phyloP scores from a whole-genome alignment of 371 early-diverging fungal genomes.

The Encephalitozoon cuniculi region DNA sequence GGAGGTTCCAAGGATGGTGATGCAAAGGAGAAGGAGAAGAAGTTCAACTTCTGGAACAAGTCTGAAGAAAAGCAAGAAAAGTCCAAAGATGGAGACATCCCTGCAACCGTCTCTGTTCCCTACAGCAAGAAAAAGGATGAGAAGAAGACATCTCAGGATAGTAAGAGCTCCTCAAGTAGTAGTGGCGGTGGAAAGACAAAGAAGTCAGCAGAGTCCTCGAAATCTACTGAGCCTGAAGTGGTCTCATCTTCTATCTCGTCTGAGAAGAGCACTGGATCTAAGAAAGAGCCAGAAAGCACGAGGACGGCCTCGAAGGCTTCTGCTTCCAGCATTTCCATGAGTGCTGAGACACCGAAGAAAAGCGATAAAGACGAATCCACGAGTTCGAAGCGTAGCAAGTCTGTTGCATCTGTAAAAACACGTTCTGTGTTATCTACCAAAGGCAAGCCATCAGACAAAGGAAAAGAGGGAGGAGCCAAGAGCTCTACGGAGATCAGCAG shows the following conservation, averaged over 20 bases:
- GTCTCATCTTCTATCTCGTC: neutral
- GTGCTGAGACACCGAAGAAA: neutral
- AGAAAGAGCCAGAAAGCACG: neutral
- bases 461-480: neutral
- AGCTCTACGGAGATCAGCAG: neutral
- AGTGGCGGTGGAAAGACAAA: neutral
- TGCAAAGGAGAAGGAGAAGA: conserved; percentile 1
- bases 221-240: neutral
- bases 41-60: neutral
- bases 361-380: neutral
- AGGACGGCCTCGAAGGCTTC: neutral
- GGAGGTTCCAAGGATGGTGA: neutral
- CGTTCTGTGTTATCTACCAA: neutral
- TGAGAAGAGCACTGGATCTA: neutral
- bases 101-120: neutral
- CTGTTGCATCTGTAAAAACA: neutral
- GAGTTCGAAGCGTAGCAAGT: neutral
- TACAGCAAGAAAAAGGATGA: neutral
- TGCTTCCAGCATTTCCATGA: neutral
- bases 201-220: neutral
- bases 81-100: neutral
- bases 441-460: neutral
- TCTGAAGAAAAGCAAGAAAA: neutral
- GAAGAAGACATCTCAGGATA: neutral
- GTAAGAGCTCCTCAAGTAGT: neutral